These are phyloP conservation scores for Botrytis aclada DNA, from an alignment of 2,329 filamentous ascomycete species.

Conservation along the genomic window DNA sequence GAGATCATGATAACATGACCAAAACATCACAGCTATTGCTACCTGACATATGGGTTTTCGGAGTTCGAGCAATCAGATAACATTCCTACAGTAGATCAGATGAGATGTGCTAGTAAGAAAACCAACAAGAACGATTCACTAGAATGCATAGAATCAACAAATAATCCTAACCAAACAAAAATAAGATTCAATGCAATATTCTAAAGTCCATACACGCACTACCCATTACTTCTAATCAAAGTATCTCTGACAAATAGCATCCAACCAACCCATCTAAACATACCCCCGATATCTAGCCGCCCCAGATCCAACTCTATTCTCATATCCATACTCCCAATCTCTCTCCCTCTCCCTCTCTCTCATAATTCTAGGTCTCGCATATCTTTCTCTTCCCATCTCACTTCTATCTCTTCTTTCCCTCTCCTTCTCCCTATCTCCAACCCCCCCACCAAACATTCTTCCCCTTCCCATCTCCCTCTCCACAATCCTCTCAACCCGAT, in stretches of 20 bases:
- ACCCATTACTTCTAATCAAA: background rate
- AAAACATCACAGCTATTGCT: too few relatives aligned
- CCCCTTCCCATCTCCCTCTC: background rate
- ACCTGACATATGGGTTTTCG: fast-evolving
- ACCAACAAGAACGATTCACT: background rate
- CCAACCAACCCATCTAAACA: background rate
- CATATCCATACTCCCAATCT: constrained; percentile 9
- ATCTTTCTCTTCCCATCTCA: background rate
- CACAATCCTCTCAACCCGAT: background rate
- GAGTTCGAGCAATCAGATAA: background rate
- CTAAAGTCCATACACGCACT: background rate
- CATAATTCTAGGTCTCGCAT: background rate
- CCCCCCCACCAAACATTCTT: background rate
- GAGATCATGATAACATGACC: background rate
- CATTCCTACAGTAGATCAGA: background rate
- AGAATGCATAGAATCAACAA: background rate
- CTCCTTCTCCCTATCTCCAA: background rate
- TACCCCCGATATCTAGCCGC: background rate
- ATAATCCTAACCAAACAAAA: background rate
- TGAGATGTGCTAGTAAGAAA: background rate
- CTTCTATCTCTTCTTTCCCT: background rate
- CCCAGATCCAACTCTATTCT: background rate
- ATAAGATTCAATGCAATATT: background rate
- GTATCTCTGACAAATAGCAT: background rate
- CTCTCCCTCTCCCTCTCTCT: background rate